Percentiles rank a stretch among this genome's conserved stretches.
Evolutionary conservation across 495 filamentous ascomycete genomes (phyloP).

Genomic region (Bacidia rubella): DNA sequence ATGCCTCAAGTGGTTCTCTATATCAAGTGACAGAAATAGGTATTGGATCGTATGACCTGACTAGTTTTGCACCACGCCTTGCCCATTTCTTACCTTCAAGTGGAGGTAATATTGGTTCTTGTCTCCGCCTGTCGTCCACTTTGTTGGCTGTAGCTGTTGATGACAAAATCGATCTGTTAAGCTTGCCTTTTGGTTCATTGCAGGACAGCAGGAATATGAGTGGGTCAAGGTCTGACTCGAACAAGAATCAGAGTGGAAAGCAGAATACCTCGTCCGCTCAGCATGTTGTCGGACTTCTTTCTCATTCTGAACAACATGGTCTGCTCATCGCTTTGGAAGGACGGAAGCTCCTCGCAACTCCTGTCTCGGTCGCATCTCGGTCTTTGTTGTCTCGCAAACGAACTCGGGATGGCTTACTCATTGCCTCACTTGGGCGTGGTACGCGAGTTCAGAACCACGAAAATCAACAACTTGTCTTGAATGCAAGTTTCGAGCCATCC

Average conservation of each 20-base stretch:
- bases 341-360: constrained; percentile 35
- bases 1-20: constrained; percentile 10
- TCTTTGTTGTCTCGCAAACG: constrained; percentile 35
- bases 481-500: background rate
- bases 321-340: constrained; percentile 36
- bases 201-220: constrained; percentile 4
- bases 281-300: constrained; percentile 21
- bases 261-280: too few species aligned
- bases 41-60: constrained; percentile 13
- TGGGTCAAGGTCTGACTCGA: background rate
- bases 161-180: constrained; percentile 8
- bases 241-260: too few species aligned
- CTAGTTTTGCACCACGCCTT: constrained; percentile 4
- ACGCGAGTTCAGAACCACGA: constrained; percentile 11
- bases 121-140: constrained; percentile 11
- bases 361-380: constrained; percentile 23
- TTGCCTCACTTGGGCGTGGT: constrained; percentile 55
- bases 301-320: constrained; percentile 38
- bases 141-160: constrained; percentile 6
- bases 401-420: constrained; percentile 50
- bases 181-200: constrained; percentile 10
- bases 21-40: constrained; percentile 6
- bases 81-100: background rate
- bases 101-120: constrained; percentile 3
- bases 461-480: background rate